These are phyloP conservation scores for Fusarium camptoceras DNA, from an alignment of 2,329 filamentous ascomycete species.

Conservation along the genomic window DNA sequence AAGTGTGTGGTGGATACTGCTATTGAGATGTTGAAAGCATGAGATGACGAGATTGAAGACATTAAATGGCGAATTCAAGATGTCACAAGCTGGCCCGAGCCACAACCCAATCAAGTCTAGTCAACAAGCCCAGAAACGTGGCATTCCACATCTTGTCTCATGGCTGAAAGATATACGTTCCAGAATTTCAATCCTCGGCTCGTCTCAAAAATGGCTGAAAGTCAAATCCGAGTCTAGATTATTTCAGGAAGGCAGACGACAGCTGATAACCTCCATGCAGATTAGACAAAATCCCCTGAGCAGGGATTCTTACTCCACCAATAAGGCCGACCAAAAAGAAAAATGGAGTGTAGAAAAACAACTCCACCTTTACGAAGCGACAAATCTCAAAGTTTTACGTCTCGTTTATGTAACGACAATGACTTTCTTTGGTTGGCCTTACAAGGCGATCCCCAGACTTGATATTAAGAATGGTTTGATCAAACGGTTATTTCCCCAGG, in stretches of 20 bases:
- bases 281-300: not conserved
- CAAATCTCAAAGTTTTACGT: slow-evolving; percentile 41
- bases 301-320: not conserved
- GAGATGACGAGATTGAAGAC: rapidly evolving
- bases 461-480: slow-evolving; percentile 1
- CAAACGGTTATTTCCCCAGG: slow-evolving; percentile 31
- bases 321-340: not conserved
- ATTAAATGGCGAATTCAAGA: not conserved
- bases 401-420: slow-evolving; percentile 43
- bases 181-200: not conserved
- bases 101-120: not conserved
- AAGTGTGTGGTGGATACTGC: rapidly evolving
- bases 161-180: not conserved
- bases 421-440: slow-evolving; percentile 38
- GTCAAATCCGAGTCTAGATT: not conserved
- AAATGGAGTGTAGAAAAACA: not conserved
- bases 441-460: slow-evolving; percentile 33
- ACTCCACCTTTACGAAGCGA: not conserved
- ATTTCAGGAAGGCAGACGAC: not conserved
- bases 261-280: not conserved
- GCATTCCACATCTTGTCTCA: not conserved
- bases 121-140: not conserved
- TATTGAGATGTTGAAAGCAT: not conserved
- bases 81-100: not conserved
- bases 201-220: not conserved